phyloP scores from a whole-genome alignment of 768 basidiomycete genomes.

The Psilocybe cubensis region DNA sequence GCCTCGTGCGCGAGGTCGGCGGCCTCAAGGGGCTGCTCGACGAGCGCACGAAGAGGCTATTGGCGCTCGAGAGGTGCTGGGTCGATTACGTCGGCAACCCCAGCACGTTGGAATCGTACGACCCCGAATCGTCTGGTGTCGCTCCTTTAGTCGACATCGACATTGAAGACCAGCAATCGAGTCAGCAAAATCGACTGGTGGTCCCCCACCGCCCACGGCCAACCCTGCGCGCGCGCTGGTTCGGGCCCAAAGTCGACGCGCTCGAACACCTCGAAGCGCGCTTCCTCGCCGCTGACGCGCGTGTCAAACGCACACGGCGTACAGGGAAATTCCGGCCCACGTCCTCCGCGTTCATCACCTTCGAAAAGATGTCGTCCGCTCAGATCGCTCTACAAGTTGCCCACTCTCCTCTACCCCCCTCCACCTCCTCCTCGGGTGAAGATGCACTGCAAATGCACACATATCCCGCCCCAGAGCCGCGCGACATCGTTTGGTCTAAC shows the following conservation, averaged over 20 bases:
- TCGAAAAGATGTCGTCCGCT: conserved; percentile 94
- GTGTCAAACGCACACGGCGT: conserved; percentile 74
- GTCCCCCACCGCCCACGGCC: conserved; percentile 79
- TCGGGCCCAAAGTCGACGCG: conserved; percentile 80
- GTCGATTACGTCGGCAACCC: conserved; percentile 93
- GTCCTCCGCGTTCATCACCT: conserved; percentile 91
- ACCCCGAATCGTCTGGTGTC: conserved; percentile 61
- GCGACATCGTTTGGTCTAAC: conserved; percentile 95
- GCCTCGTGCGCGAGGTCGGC: conserved; percentile 82
- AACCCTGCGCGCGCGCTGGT: conserved; percentile 75
- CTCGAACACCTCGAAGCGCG: conserved; percentile 83
- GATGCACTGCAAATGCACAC: conserved; percentile 71
- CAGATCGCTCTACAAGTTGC: conserved; percentile 91
- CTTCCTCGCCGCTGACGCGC: conserved; percentile 83
- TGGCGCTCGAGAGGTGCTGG: conserved; percentile 86
- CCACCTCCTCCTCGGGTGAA: too few relatives aligned
- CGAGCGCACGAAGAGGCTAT: conserved; percentile 76
- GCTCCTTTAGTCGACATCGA: conserved; percentile 55
- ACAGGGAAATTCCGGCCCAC: conserved; percentile 80
- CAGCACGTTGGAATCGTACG: conserved; percentile 80
- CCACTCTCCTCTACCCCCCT: conserved; percentile 70
- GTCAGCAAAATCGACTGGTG: conserved; percentile 52
- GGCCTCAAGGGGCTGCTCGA: conserved; percentile 75
- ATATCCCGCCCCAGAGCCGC: conserved; percentile 85
- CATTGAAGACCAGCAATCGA: conserved; percentile 53